These are phyloP conservation scores for Ascochyta koolunga DNA, from an alignment of 2,329 filamentous ascomycete genomes.

Conservation along the genomic window DNA sequence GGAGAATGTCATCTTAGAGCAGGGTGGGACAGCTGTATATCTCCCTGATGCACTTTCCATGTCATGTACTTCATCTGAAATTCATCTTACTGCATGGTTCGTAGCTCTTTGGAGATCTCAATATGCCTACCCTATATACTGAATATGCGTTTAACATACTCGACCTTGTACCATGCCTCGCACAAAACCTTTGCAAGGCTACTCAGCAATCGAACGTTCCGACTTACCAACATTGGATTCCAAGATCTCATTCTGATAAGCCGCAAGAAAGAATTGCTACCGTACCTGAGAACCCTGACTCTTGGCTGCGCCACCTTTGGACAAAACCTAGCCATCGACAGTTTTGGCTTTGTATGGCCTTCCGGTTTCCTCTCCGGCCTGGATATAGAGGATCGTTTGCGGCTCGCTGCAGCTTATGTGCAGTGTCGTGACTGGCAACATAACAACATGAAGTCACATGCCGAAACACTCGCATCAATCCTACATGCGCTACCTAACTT, in stretches of 20 bases:
- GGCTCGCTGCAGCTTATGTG: too few relatives aligned
- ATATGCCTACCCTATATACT: too few relatives aligned
- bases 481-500: not conserved
- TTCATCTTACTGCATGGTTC: too few relatives aligned
- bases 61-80: too few relatives aligned
- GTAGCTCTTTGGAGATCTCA: too few relatives aligned
- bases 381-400: too few relatives aligned
- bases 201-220: constrained; percentile 9
- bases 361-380: too few relatives aligned
- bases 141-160: not conserved
- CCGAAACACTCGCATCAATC: not conserved
- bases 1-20: too few relatives aligned
- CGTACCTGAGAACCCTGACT: not conserved
- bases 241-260: not conserved
- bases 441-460: too few relatives aligned
- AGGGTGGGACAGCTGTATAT: too few relatives aligned
- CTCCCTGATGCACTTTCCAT: too few relatives aligned
- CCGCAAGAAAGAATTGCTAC: not conserved
- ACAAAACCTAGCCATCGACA: not conserved
- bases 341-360: not conserved
- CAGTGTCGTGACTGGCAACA: too few relatives aligned
- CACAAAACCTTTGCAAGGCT: constrained; percentile 2
- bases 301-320: constrained; percentile 2
- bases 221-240: constrained; percentile 8
- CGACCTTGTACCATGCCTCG: constrained; percentile 1